Evolutionary conservation across 2,329 filamentous ascomycete genomes (phyloP).

Genomic region (Botrytis cinerea): DNA sequence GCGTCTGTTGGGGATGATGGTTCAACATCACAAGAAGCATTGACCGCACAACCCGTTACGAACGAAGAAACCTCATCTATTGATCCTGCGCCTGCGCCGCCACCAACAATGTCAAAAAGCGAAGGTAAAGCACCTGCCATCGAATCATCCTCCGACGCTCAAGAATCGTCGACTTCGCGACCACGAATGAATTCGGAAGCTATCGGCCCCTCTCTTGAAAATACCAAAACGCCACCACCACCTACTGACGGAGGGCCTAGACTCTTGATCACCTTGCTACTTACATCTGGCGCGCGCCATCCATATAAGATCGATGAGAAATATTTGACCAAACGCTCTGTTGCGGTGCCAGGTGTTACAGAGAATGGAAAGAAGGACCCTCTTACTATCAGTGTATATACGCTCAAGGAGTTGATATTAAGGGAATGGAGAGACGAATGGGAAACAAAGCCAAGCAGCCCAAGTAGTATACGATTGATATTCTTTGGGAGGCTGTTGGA

Average conservation of each 20-base stretch:
- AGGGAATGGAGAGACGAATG: conserved; percentile 92
- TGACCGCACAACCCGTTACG: background rate
- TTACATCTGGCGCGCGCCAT: conserved; percentile 80
- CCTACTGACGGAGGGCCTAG: conserved; percentile 45
- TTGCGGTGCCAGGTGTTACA: conserved; percentile 68
- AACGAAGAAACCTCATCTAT: background rate
- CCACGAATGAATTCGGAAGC: conserved; percentile 1
- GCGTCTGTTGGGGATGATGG: background rate
- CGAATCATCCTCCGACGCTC: background rate
- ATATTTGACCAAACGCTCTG: conserved; percentile 79
- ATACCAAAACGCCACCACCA: conserved; percentile 14
- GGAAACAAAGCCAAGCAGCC: conserved; percentile 83
- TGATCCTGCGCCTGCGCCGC: background rate
- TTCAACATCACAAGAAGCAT: conserved; percentile 1
- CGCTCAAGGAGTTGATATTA: conserved; percentile 89
- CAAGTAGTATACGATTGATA: conserved; percentile 86
- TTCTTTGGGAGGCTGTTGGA: conserved; percentile 89
- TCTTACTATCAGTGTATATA: conserved; percentile 89
- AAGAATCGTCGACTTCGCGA: background rate
- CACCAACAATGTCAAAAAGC: conserved; percentile 6
- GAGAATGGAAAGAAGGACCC: conserved; percentile 68
- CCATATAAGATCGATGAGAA: conserved; percentile 88
- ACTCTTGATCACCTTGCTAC: conserved; percentile 78
- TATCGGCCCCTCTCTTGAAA: conserved; percentile 5
- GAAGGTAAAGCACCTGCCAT: conserved; percentile 18